These are phyloP conservation scores for Spencermartinsiella ligniputridi DNA, from an alignment of 1,139 yeast genomes.

Conservation along the genomic window DNA sequence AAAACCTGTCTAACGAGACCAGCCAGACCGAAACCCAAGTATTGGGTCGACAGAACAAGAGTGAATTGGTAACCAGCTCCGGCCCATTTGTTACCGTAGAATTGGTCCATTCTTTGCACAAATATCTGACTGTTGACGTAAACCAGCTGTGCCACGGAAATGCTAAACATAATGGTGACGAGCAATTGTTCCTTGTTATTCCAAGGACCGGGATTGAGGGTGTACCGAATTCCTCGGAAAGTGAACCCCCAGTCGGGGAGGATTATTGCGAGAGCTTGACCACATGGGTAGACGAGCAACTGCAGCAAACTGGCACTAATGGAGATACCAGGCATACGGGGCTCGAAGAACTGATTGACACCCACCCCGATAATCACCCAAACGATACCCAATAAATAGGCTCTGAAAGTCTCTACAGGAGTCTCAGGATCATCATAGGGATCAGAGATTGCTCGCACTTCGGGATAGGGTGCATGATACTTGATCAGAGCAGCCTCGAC, in stretches of 20 bases:
- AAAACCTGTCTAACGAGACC: conserved; percentile 53
- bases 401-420: conserved; percentile 54
- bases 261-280: conserved; percentile 38
- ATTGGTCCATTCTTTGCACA: conserved; percentile 41
- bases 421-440: conserved; percentile 41
- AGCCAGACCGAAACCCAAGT: conserved; percentile 59
- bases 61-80: conserved; percentile 48
- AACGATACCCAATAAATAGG: conserved; percentile 49
- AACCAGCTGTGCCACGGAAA: conserved; percentile 38
- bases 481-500: conserved; percentile 39
- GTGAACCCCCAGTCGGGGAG: conserved; percentile 47
- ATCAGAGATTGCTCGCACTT: conserved; percentile 45
- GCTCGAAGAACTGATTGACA: conserved; percentile 53
- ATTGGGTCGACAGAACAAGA: conserved; percentile 49
- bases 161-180: conserved; percentile 25
- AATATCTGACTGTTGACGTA: conserved; percentile 36
- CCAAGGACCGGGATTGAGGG: conserved; percentile 62
- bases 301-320: conserved; percentile 49
- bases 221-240: conserved; percentile 35
- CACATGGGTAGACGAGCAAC: conserved; percentile 51
- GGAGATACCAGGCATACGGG: conserved; percentile 49
- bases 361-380: conserved; percentile 56
- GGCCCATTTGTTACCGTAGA: conserved; percentile 42
- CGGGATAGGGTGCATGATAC: conserved; percentile 48
- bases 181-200: conserved; percentile 65